Base-by-base conservation (phyloP, 495 filamentous ascomycete species). In the Neurospora pannonica region DNA sequence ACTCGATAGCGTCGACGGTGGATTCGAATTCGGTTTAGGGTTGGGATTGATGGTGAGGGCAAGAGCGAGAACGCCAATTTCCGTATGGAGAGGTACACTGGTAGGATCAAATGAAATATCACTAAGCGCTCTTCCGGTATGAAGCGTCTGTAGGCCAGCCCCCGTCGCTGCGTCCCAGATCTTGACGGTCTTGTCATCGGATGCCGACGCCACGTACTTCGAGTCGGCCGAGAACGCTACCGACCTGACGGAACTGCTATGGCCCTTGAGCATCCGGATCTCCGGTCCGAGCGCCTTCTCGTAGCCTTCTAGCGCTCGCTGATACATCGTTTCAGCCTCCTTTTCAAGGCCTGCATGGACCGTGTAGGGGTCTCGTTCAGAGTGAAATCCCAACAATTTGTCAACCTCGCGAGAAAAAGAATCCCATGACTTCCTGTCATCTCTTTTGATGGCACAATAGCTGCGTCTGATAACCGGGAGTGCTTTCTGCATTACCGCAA, bases 151-250 rank as follows among this genome's bases (percentile, higher is more conserved):
- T 21, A 54, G 60, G 17, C 70, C 77, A 36, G 28, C 13, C 62
- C 78, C 79, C 8, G 76, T 80, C 19, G 73, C 75, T 24, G 72
- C 62, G 74, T 82, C 78, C 84, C 84, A 85, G 75, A 84, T 72
- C 75, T 81, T 77, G 34, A 82, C 73, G n/a, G 82, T 84, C 0
- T 75, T 76, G 46, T 85, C 77, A 67, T 48, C 0, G 5, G 79
- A 84, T 31, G 62, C 77, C 17, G 83, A 84, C 15, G 74, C 80
- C 0, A 86, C 11, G 17, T 80, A 28, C 48, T 72, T 43, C 4
- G 46, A 71, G 60, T 39, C 36, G 36, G 73, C 62, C 37, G 76
- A 78, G 75, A 78, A 72, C 72, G 74, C 54, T 13, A 73, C 76
- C 36, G 75, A 76, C 24, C 0, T 73, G 21, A 76, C 73, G 15